Evolutionary conservation across 345 rosid species (phyloP).

Genomic region (Arabis hirsuta): DNA sequence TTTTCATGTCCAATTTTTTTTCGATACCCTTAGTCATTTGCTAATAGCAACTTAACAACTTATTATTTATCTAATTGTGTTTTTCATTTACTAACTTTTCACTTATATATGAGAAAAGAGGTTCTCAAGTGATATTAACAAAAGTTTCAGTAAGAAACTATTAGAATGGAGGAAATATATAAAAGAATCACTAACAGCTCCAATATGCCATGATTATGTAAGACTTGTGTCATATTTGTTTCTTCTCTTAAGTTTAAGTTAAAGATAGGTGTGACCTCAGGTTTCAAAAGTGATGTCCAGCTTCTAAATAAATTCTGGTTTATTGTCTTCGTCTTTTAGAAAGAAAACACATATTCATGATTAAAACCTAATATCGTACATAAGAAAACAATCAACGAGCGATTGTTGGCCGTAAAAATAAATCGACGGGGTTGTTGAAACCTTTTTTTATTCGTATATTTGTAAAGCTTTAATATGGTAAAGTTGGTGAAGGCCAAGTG

Average conservation of each 20-base stretch:
- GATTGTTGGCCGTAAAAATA: slow-evolving; percentile 23
- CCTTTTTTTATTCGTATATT: slow-evolving; percentile 27
- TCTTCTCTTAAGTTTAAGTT: slow-evolving; percentile 21
- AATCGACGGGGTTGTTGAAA: slow-evolving; percentile 44
- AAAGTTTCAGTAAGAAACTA: not conserved
- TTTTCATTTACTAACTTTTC: not conserved
- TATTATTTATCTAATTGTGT: not conserved
- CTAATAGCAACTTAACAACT: not conserved
- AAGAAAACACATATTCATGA: slow-evolving; percentile 6
- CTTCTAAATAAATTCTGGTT: slow-evolving; percentile 22
- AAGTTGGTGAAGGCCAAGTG: slow-evolving; percentile 46
- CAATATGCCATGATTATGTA: slow-evolving; percentile 34
- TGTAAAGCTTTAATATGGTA: slow-evolving; percentile 33
- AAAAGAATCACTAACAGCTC: slow-evolving; percentile 9
- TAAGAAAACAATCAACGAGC: slow-evolving; percentile 21
- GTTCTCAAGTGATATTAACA: not conserved
- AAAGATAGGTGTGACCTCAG: slow-evolving; percentile 26
- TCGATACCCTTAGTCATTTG: not conserved
- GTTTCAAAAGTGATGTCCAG: slow-evolving; percentile 18
- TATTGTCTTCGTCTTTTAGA: slow-evolving; percentile 2
- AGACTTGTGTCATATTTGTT: slow-evolving; percentile 33
- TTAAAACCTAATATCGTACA: not conserved
- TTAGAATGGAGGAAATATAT: not conserved
- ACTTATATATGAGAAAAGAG: not conserved
- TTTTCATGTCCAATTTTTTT: not conserved